Evolutionary conservation across 2,329 filamentous ascomycete genomes (phyloP).

Genomic region (Geosmithia flava): DNA sequence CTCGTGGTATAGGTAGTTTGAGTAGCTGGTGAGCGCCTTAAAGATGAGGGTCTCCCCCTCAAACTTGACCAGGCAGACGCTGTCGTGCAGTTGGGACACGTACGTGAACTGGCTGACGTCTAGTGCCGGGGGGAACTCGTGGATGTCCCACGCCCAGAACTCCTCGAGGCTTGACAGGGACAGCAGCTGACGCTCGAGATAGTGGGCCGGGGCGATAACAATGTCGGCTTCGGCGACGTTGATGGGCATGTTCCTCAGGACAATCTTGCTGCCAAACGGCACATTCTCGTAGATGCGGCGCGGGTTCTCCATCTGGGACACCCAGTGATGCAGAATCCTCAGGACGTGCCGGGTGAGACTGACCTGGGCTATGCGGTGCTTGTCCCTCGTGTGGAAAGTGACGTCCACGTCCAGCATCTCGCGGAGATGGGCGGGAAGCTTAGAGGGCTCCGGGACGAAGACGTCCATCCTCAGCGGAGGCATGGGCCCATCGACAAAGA

Average conservation of each 20-base stretch:
- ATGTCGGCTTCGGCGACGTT: conserved; percentile 33
- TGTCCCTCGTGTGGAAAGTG: conserved; percentile 44
- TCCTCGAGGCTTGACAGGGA: conserved; percentile 25
- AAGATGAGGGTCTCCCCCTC: conserved; percentile 33
- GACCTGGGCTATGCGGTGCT: conserved; percentile 29
- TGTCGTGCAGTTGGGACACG: conserved; percentile 43
- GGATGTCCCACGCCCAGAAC: conserved; percentile 28
- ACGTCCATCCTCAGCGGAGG: conserved; percentile 44
- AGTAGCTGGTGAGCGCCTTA: conserved; percentile 43
- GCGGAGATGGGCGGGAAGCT: conserved; percentile 26
- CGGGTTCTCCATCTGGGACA: conserved; percentile 16
- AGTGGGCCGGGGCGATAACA: conserved; percentile 33
- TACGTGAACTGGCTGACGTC: conserved; percentile 38
- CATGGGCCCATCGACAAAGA: conserved; percentile 28
- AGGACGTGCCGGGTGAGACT: conserved; percentile 41
- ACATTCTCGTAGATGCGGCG: conserved; percentile 26
- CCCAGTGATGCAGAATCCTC: conserved; percentile 41
- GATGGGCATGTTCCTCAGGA: conserved; percentile 36
- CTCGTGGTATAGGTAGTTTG: conserved; percentile 51
- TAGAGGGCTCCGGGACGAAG: conserved; percentile 39
- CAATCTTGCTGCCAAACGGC: conserved; percentile 46
- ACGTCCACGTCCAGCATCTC: conserved; percentile 31
- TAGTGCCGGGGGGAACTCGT: conserved; percentile 28
- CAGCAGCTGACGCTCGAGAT: conserved; percentile 39
- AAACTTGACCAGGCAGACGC: conserved; percentile 40